These are phyloP conservation scores for Acer negundo DNA, from an alignment of 345 rosid species.

Conservation along the genomic window DNA sequence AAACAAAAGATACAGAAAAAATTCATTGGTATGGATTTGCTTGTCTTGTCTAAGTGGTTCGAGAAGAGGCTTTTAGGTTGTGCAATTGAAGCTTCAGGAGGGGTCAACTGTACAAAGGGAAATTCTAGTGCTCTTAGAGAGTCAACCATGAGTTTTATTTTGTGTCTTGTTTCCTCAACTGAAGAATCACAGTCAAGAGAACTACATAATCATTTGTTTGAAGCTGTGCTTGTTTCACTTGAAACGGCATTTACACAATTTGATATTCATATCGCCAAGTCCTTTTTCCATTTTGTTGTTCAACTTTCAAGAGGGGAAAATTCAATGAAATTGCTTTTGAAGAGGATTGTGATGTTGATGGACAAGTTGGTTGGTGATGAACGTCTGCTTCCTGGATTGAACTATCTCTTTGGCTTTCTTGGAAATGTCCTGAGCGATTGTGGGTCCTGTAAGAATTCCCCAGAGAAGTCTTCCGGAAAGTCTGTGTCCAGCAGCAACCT, in stretches of 20 bases:
- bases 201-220: constrained; percentile 74
- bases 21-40: constrained; percentile 69
- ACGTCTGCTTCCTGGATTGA: constrained; percentile 72
- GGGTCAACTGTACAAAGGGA: constrained; percentile 53
- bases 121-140: constrained; percentile 73
- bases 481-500: constrained; percentile 46
- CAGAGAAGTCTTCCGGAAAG: constrained; percentile 52
- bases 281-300: constrained; percentile 76
- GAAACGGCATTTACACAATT: constrained; percentile 77
- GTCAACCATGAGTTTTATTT: constrained; percentile 74
- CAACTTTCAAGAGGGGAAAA: constrained; percentile 75
- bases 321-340: constrained; percentile 64
- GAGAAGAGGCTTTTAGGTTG: constrained; percentile 87
- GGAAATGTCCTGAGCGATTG: constrained; percentile 68
- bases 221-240: constrained; percentile 76
- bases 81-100: constrained; percentile 50
- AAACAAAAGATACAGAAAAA: constrained; percentile 59
- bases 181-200: constrained; percentile 46
- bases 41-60: constrained; percentile 72
- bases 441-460: constrained; percentile 47
- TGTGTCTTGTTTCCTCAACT: constrained; percentile 54
- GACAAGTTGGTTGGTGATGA: constrained; percentile 74
- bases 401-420: constrained; percentile 80
- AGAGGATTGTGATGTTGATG: constrained; percentile 68
- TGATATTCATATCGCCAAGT: constrained; percentile 73